Base-by-base conservation (phyloP, 257 asterid species). In the Forsythia viridissima region DNA sequence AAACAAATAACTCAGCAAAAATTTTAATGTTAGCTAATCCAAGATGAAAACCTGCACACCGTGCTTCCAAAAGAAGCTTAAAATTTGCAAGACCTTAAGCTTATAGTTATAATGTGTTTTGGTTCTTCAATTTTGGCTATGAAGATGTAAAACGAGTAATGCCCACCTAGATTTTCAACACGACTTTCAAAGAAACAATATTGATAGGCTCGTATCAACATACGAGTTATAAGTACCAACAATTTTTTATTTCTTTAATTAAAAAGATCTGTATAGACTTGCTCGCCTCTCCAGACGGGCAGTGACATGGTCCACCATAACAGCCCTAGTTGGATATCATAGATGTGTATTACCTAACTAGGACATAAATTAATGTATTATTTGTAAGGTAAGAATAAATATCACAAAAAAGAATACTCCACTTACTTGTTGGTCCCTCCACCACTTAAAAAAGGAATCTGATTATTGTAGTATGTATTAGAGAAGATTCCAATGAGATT, bases 341-440 rank as follows among this genome's bases (percentile, higher is more conserved):
- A 24, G 70, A 24, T 9, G 67, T 20, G 70, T 63, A 21, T 21
- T 36, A 46, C 77, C 74, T 11, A 82, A 59, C 77, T 61, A 46
- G 61, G 42, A 34, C 12, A 61, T 30, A 57, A 74, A 78, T 70
- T 38, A 37, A 75, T 76, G n/a, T 46, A 37, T 30, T 52, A 44
- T 37, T 13, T 6, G 43, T 77, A 70, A 11, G 48, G 57, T 61
- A 59, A 44, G 70, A 41, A 59, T 46, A 40, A 11, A 2, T 3
- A 46, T n/a, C 66, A 71, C 6, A 57, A 83, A 80, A 30, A 76
- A 73, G 68, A 73, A 69, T 20, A 36, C 74, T 71, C 82, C 84
- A 84, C 87, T 83, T 73, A 43, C 66, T 44, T 24, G 77, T 42
- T 83, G 87, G 82, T 69, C 84, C 82, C 86, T 83, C 84, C 84